Base-by-base conservation (phyloP, 2,329 filamentous ascomycete genomes). In the Neofusicoccum laricinum region DNA sequence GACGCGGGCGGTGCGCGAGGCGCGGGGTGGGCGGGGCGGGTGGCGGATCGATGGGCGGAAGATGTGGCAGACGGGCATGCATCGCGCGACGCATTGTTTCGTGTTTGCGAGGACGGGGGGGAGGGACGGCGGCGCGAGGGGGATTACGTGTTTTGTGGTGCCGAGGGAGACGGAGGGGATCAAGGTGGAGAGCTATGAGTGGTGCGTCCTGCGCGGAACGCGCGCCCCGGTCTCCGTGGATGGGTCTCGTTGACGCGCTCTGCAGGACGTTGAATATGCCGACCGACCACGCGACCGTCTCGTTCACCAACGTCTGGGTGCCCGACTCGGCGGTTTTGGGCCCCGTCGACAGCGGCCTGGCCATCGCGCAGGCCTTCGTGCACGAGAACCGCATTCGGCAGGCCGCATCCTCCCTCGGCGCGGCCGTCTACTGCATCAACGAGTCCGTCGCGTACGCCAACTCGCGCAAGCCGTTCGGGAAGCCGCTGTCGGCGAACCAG, bases 361-460 rank as follows among this genome's bases (percentile, higher is more conserved):
- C 82, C 21, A 84, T 89, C 55, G 86, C 61, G 0, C 86, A 88
- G 75, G 86, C 86, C 2, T 88, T 89, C 72, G 85, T 88, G 2
- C 85, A 88, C 72, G 86, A 89, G 70, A 88, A 88, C 72, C 82
- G 86, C 49, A 85, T 88, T 68, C 81, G 86, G n/a, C 86, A 89
- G 75, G 86, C 86, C 1, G 85, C 86, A 1, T 85, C 82, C 8
- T 86, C 83, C 0, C 82, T 86, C 45, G 85, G 86, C 48, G 82
- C 86, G 1, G 85, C 86, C 7, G 77, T 81, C 53, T 89, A 84
- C 75, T 89, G 86, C 73, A 79, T 88, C 61, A 81, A 85, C 46
- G 78, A 83, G 68, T 83, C 80, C 45, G 81, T 88, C 57, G 77
- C 80, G 67, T 85, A 88, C 71, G 85, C 86, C 4, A 81, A 82